phyloP scores from a whole-genome alignment of 23 red algal species.

The Gracilaria domingensis region DNA sequence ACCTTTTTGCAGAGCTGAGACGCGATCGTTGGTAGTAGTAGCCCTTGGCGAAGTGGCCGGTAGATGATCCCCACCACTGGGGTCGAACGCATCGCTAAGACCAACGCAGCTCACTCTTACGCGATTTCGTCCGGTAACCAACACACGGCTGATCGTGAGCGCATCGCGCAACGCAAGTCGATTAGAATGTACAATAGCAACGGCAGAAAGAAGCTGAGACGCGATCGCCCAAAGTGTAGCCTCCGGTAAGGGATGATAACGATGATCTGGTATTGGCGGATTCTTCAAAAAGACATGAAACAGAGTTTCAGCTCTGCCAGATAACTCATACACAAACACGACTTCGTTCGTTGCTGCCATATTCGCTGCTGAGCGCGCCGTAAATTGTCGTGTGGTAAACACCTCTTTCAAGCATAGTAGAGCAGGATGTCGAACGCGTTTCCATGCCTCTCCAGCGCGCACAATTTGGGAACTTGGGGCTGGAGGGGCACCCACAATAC shows the following conservation, averaged over 20 bases:
- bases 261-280: slow-evolving; percentile 25
- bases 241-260: slow-evolving; percentile 69
- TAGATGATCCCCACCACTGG: slow-evolving; percentile 61
- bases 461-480: slow-evolving; percentile 76
- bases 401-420: slow-evolving; percentile 67
- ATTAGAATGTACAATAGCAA: slow-evolving; percentile 73
- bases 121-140: slow-evolving; percentile 74
- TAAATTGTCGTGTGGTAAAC: slow-evolving; percentile 79
- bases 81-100: slow-evolving; percentile 81
- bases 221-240: slow-evolving; percentile 76
- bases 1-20: slow-evolving; percentile 55
- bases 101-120: slow-evolving; percentile 73
- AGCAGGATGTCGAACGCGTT: slow-evolving; percentile 71
- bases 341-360: slow-evolving; percentile 66
- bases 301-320: slow-evolving; percentile 71
- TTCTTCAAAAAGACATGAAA: slow-evolving; percentile 54
- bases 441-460: slow-evolving; percentile 69
- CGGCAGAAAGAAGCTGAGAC: slow-evolving; percentile 74
- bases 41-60: slow-evolving; percentile 18
- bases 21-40: slow-evolving; percentile 30
- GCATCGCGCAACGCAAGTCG: slow-evolving; percentile 60
- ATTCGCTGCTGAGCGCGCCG: slow-evolving; percentile 10
- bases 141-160: slow-evolving; percentile 55
- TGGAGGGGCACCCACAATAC: slow-evolving; percentile 66
- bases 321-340: slow-evolving; percentile 83